Conservation (phyloP, 1,284 basidiomycete genomes). For the Waitea zeae region DNA sequence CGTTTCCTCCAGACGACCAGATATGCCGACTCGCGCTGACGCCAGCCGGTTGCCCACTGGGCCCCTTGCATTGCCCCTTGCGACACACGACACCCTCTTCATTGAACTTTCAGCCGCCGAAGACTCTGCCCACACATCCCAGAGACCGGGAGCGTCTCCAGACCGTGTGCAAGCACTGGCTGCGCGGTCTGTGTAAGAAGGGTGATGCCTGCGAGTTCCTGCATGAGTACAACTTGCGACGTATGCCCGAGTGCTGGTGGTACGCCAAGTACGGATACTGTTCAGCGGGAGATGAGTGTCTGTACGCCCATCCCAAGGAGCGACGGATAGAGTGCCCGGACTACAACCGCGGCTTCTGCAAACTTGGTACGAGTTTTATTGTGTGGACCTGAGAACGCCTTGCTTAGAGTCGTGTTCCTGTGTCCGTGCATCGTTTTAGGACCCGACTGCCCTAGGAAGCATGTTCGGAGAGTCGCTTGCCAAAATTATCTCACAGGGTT, state of each 20-base stretch:
- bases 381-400: conserved; percentile 1
- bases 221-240: conserved; percentile 95
- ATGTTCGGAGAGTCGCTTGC: conserved; percentile 83
- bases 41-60: conserved; percentile 74
- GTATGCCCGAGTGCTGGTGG: conserved; percentile 99
- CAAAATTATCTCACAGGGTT: conserved; percentile 88
- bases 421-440: conserved; percentile 43
- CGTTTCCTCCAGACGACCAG: conserved; percentile 52
- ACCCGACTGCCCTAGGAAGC: conserved; percentile 81
- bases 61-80: conserved; percentile 74
- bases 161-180: conserved; percentile 99
- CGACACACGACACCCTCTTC: conserved; percentile 78
- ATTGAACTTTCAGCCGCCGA: conserved; percentile 77
- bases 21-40: conserved; percentile 76
- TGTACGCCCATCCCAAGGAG: conserved; percentile 96
- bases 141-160: conserved; percentile 75
- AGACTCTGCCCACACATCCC: conserved; percentile 64
- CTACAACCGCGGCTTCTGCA: conserved; percentile 93
- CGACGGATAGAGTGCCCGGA: conserved; percentile 88
- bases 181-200: conserved; percentile 96
- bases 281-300: conserved; percentile 93
- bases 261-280: conserved; percentile 97
- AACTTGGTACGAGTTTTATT: conserved; percentile 41
- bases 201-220: conserved; percentile 97
- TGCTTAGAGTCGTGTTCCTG: conserved; percentile 4